These are phyloP conservation scores for Teratosphaeria zuluensis DNA, from an alignment of 2,329 filamentous ascomycete genomes.

Conservation along the genomic window DNA sequence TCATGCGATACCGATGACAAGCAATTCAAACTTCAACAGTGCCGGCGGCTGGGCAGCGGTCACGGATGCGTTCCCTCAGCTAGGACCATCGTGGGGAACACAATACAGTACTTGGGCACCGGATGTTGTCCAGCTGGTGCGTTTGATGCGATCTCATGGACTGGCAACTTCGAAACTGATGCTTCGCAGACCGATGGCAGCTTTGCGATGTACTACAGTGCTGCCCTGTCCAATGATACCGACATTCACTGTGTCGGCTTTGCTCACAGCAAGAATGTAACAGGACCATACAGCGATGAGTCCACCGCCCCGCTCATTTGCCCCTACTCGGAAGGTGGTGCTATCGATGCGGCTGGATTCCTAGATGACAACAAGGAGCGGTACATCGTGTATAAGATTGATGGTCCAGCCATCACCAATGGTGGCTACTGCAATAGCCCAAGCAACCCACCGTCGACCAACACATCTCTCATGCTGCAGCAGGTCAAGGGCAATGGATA, in stretches of 20 bases:
- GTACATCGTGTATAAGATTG: constrained; percentile 57
- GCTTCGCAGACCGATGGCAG: constrained; percentile 8
- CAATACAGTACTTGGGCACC: constrained; percentile 49
- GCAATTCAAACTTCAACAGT: constrained; percentile 36
- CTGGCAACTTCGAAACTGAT: constrained; percentile 14
- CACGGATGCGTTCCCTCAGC: constrained; percentile 41
- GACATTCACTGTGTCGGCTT: constrained; percentile 16
- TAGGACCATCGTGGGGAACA: constrained; percentile 38
- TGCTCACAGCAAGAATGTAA: constrained; percentile 10
- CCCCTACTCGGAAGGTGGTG: constrained; percentile 19
- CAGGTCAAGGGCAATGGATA: constrained; percentile 40
- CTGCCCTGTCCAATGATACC: constrained; percentile 10
- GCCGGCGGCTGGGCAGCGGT: constrained; percentile 38
- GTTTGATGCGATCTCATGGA: neutral
- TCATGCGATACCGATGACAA: constrained; percentile 43
- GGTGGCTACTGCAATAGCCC: constrained; percentile 36
- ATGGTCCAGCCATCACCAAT: constrained; percentile 43
- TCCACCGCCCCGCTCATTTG: constrained; percentile 12
- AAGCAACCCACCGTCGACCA: constrained; percentile 18
- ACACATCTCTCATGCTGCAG: constrained; percentile 51
- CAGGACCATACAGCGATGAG: constrained; percentile 15
- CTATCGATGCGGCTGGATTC: constrained; percentile 56
- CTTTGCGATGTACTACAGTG: constrained; percentile 19
- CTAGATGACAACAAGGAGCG: constrained; percentile 43
- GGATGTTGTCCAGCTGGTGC: constrained; percentile 40